These are phyloP conservation scores for Phalaenopsis aphrodite DNA, from an alignment of 106 monocot species.

Conservation along the genomic window DNA sequence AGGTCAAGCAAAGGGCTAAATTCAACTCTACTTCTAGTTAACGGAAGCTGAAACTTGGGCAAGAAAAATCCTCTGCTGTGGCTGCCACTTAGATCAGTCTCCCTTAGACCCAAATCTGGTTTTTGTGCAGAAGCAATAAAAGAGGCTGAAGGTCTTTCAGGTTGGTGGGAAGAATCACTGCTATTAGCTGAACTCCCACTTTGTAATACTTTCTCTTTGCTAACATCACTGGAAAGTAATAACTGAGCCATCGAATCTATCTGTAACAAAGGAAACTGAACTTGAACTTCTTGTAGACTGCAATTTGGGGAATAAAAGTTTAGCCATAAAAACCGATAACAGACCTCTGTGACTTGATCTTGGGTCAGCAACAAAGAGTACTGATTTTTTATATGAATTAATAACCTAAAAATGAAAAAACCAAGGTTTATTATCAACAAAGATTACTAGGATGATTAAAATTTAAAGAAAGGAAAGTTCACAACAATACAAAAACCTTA, in stretches of 20 bases:
- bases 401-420: conserved; percentile 42
- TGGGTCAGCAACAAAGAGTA: conserved; percentile 42
- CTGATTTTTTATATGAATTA: conserved; percentile 57
- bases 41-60: conserved; percentile 28
- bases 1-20: conserved; percentile 71
- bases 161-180: neutral
- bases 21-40: conserved; percentile 23
- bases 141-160: conserved; percentile 11
- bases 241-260: conserved; percentile 42
- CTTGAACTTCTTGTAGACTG: neutral
- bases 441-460: neutral
- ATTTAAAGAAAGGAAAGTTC: neutral
- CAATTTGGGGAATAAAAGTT: neutral
- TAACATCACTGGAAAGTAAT: conserved; percentile 27
- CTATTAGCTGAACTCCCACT: conserved; percentile 1
- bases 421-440: neutral
- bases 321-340: neutral
- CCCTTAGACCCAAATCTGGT: neutral
- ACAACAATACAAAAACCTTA: conserved; percentile 37
- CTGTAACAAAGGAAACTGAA: conserved; percentile 32
- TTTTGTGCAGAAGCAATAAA: conserved; percentile 4
- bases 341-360: conserved; percentile 75
- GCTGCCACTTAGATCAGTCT: conserved; percentile 7
- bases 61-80: conserved; percentile 7
- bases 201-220: conserved; percentile 20